These are phyloP conservation scores for Hyphodiscus hymeniophilus DNA, from an alignment of 495 filamentous ascomycete species.

Conservation along the genomic window DNA sequence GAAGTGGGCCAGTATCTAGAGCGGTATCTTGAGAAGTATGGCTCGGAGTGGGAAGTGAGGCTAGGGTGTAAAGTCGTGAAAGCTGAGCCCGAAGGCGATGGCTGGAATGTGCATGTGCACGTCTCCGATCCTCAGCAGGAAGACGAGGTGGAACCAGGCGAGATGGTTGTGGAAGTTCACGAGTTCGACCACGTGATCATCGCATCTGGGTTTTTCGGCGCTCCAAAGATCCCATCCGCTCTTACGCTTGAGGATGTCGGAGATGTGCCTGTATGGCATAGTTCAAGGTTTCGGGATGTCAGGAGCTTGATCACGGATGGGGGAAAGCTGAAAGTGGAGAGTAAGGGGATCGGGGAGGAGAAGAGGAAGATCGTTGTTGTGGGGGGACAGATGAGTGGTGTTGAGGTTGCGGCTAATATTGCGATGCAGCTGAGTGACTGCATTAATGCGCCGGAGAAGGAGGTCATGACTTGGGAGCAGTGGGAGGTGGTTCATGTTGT, in stretches of 20 bases:
- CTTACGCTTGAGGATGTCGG: background rate
- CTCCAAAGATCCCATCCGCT: slow-evolving; percentile 45
- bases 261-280: slow-evolving; percentile 42
- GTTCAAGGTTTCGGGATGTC: slow-evolving; percentile 42
- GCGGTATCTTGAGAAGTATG: slow-evolving; percentile 50
- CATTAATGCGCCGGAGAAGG: slow-evolving; percentile 31
- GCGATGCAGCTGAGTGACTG: slow-evolving; percentile 61
- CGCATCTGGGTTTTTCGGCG: slow-evolving; percentile 69
- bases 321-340: slow-evolving; percentile 15
- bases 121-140: background rate
- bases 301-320: slow-evolving; percentile 24
- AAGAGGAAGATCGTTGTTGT: slow-evolving; percentile 62
- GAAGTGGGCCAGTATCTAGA: slow-evolving; percentile 69
- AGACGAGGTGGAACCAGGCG: slow-evolving; percentile 19
- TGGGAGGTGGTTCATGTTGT: slow-evolving; percentile 47
- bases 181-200: slow-evolving; percentile 67
- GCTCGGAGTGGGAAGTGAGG: slow-evolving; percentile 20
- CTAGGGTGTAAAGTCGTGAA: slow-evolving; percentile 8
- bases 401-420: slow-evolving; percentile 65
- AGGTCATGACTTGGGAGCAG: slow-evolving; percentile 17
- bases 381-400: slow-evolving; percentile 77
- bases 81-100: slow-evolving; percentile 6
- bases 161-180: background rate
- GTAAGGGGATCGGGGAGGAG: background rate
- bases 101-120: slow-evolving; percentile 49